Base-by-base conservation (phyloP, 2,329 filamentous ascomycete species). In the Claviceps purpurea region DNA sequence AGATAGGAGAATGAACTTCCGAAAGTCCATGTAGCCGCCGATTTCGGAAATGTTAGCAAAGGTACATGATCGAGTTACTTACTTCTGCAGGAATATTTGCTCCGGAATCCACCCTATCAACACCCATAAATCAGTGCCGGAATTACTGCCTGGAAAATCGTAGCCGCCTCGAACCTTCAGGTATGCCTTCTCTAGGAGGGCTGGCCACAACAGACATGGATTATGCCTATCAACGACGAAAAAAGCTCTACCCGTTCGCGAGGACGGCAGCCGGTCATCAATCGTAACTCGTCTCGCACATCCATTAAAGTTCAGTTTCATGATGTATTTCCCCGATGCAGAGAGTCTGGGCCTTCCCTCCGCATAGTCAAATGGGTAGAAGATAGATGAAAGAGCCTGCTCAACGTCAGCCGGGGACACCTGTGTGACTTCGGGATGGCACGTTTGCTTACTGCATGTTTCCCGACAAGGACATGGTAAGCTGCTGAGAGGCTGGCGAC, bases 81-180 rank as follows among this genome's bases (percentile, higher is more conserved):
- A 81, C 79, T 77, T 83, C 62, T 95, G 89, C 1, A 97, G 73
- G 60, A 95, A 95, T 1, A 97, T 73, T 65, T 98, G 93, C 68
- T 98, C 90, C 0, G 93, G 93, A 49, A 98, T 89, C 93, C 93
- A 98, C 34, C 93, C 91, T 0, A 87, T 95, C 51, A 98, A 69
- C 1, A 94, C 85, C 81, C 88, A 95, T 4, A 98, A 70, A 67
- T 98, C 93, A 2, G 91, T 97, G 11, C 89, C 90, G 1, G 91
- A 97, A 65, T 97, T 97, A 62, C 93, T 97, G 7, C 93, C 93
- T 0, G 93, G 91, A 58, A 98, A 98, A 62, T 98, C 90, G 65
- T 98, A 98, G 38, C 93, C 93, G 30, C 93, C 93, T 52, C 91
- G 81, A 11, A 97, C 81, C 70, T 97, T 98, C 1, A 98, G 73